Percentiles rank a stretch among this genome's conserved stretches.
These are phyloP conservation scores for Rutstroemia sp. DNA, from an alignment of 2,329 filamentous ascomycete species.

Conservation along the genomic window DNA sequence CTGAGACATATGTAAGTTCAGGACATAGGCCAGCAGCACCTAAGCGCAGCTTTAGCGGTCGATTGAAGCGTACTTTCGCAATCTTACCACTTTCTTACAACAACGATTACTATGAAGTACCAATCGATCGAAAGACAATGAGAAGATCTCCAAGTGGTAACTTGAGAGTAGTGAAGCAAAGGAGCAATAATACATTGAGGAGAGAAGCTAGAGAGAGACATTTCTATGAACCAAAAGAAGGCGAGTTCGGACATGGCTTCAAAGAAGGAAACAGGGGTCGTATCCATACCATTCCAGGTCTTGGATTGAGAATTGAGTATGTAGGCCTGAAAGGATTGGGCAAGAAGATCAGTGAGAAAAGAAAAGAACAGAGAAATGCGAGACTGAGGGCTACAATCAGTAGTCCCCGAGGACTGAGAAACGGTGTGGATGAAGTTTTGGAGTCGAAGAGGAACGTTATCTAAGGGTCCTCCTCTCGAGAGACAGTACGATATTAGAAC, in stretches of 20 bases:
- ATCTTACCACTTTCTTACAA: conserved; percentile 45
- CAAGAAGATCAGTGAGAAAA: conserved; percentile 48
- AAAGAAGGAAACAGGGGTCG: conserved; percentile 25
- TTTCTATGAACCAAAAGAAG: conserved; percentile 11
- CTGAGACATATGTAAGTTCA: conserved; percentile 35
- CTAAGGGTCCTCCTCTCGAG: neutral
- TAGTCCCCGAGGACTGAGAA: conserved; percentile 38
- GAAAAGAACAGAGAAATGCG: conserved; percentile 50
- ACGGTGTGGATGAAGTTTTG: conserved; percentile 28
- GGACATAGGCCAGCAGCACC: conserved; percentile 36
- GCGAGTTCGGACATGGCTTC: conserved; percentile 25
- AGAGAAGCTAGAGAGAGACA: conserved; percentile 14
- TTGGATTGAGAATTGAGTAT: conserved; percentile 41
- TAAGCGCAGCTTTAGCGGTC: conserved; percentile 41
- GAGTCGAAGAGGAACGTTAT: conserved; percentile 8
- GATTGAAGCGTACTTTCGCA: conserved; percentile 46
- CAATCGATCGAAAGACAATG: conserved; percentile 48
- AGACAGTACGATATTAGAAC: no score
- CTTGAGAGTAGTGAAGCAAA: conserved; percentile 47
- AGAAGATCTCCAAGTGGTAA: conserved; percentile 52
- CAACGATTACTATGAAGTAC: conserved; percentile 32
- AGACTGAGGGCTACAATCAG: conserved; percentile 55
- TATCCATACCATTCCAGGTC: conserved; percentile 24
- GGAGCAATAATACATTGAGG: conserved; percentile 34
- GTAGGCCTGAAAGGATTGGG: conserved; percentile 44